phyloP scores from a whole-genome alignment of 2,329 filamentous ascomycete genomes.

The Talaromyces sp. region DNA sequence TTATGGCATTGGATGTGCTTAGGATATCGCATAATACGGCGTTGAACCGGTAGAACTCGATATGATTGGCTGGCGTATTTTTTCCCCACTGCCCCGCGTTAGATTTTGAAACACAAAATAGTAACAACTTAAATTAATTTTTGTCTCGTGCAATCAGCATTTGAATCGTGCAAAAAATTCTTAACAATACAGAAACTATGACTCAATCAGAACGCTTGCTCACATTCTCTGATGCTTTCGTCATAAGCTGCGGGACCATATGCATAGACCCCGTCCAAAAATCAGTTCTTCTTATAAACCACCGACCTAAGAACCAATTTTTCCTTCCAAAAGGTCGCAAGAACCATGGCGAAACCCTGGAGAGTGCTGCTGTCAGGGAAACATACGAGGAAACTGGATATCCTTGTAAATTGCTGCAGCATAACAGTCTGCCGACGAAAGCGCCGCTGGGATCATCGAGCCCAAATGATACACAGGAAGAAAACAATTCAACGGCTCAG shows the following conservation, averaged over 20 bases:
- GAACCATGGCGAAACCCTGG: constrained; percentile 18
- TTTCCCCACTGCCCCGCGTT: not conserved
- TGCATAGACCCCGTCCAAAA: constrained; percentile 11
- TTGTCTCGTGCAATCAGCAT: not conserved
- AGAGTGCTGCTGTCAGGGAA: constrained; percentile 21
- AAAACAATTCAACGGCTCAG: not conserved
- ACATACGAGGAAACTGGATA: constrained; percentile 21
- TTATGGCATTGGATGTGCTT: not conserved
- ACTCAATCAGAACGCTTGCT: not conserved
- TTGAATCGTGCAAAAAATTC: not conserved
- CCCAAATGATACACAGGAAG: not conserved
- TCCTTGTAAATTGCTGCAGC: constrained; percentile 4
- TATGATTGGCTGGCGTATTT: not conserved
- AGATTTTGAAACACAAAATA: not conserved
- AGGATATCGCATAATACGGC: not conserved
- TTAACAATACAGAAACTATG: not conserved
- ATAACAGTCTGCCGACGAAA: not conserved
- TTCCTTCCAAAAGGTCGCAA: constrained; percentile 25
- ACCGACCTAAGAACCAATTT: constrained; percentile 9
- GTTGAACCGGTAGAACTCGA: not conserved
- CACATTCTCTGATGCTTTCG: constrained; percentile 12
- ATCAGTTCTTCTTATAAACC: constrained; percentile 14
- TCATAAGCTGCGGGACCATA: constrained; percentile 15
- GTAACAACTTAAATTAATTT: not conserved
- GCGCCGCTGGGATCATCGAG: not conserved